Evolutionary conservation across 1,284 basidiomycete species (phyloP).

Genomic region (Irpex sp.): DNA sequence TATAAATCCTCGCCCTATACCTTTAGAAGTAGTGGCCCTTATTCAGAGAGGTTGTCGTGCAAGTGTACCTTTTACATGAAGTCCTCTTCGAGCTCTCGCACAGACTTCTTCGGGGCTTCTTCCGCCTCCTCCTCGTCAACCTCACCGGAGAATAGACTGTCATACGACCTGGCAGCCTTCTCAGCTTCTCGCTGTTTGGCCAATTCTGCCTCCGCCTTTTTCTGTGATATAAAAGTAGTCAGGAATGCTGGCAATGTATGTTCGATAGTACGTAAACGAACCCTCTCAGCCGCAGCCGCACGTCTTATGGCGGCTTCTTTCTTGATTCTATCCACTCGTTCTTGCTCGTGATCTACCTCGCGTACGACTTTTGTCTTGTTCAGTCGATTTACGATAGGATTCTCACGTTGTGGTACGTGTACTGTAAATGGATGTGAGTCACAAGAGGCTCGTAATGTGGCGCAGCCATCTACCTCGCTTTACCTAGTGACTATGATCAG

Average conservation of each 20-base stretch:
- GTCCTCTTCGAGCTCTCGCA: slow-evolving; percentile 58
- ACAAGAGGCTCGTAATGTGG: neutral
- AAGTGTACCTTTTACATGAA: slow-evolving; percentile 26
- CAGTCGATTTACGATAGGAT: slow-evolving; percentile 86
- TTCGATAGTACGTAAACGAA: slow-evolving; percentile 18
- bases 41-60: neutral
- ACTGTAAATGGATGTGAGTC: slow-evolving; percentile 35
- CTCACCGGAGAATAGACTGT: slow-evolving; percentile 49
- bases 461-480: slow-evolving; percentile 56
- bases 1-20: neutral
- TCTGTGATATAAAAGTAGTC: slow-evolving; percentile 33
- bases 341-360: slow-evolving; percentile 88
- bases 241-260: neutral
- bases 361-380: slow-evolving; percentile 91
- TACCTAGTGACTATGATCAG: slow-evolving; percentile 41
- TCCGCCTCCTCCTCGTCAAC: slow-evolving; percentile 39
- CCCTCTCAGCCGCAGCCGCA: slow-evolving; percentile 58
- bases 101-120: slow-evolving; percentile 42
- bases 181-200: slow-evolving; percentile 65
- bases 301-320: slow-evolving; percentile 67
- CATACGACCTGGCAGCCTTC: slow-evolving; percentile 74
- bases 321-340: slow-evolving; percentile 78
- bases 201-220: slow-evolving; percentile 67
- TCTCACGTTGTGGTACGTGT: slow-evolving; percentile 78
- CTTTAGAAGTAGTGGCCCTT: neutral